Evolutionary conservation across 495 filamentous ascomycete genomes (phyloP), one percentile per base, ranked within the genome.

Genomic region (Aeminium ludgeri): DNA sequence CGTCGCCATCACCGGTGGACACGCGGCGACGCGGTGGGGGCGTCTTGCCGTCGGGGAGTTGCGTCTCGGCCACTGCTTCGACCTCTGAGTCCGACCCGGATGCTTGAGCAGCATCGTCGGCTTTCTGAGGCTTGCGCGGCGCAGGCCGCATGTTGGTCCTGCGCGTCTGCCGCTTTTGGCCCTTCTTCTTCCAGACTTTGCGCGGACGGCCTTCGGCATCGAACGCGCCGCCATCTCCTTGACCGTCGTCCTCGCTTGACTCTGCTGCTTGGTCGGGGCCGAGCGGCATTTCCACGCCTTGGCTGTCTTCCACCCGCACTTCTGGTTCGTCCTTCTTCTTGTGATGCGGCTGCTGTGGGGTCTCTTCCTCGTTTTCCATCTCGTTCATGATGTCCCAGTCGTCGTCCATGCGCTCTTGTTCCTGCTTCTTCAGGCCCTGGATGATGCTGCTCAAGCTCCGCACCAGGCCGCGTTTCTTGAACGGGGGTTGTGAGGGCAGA

Each of bases 121-220:
- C 48, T 19, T 47, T 51, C 44, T 45, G 36, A 18, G 58, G 44
- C 29, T 48, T 50, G 13, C 51, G 48, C 25, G 46, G 40, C 11
- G 50, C 44, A 20, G 59, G 59, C 29, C 58, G 47, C 55, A 62
- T 87, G 30, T 72, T 80, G n/a, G 80, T 74, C 30, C 69, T 59
- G 37, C 80, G 66, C 2, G 87, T 93, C 27, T 80, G 84, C 31
- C 87, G 70, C 60, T 96, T 96, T 54, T 84, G 76, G 0, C 87
- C 87, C 59, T 78, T 83, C 69, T 96, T 96, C 64, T 93, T 94
- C 64, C 76, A 94, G 2, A 71, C 59, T 36, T 69, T 73, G 15
- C 71, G 51, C 0, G 71, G 67, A 10, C 65, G 61, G 1, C 70
- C 71, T 32, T 67, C 42, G 25, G 44, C 40, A 44, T 44, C 57